These are phyloP conservation scores for Gonium pectorale DNA, from an alignment of 139 green algal species.

Conservation along the genomic window DNA sequence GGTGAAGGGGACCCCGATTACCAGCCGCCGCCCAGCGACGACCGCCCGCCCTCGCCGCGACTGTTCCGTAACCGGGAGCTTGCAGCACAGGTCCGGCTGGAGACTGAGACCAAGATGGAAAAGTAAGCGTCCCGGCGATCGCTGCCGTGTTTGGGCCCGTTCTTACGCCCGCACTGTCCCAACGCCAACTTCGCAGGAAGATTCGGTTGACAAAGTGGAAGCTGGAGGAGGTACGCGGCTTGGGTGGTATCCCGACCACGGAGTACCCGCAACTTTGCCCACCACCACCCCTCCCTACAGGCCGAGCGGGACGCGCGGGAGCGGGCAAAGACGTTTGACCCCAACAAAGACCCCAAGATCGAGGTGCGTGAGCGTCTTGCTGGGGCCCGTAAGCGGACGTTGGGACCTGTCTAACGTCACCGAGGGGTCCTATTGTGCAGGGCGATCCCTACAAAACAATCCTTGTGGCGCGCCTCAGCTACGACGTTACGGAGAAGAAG, in stretches of 20 bases:
- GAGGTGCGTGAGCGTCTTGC: slow-evolving; percentile 75
- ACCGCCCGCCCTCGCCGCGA: slow-evolving; percentile 48
- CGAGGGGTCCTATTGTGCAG: slow-evolving; percentile 54
- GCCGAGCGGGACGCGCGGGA: slow-evolving; percentile 66
- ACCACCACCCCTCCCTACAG: not conserved
- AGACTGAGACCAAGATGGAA: slow-evolving; percentile 78
- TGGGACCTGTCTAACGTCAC: too few relatives aligned
- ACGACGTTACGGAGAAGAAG: slow-evolving; percentile 87
- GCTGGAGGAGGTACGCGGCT: slow-evolving; percentile 58
- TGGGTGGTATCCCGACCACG: not conserved
- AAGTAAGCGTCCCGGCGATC: slow-evolving; percentile 75
- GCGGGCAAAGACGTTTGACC: slow-evolving; percentile 69
- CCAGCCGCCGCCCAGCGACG: slow-evolving; percentile 65
- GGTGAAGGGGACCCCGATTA: slow-evolving; percentile 81
- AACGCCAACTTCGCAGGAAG: slow-evolving; percentile 63
- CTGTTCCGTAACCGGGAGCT: slow-evolving; percentile 83
- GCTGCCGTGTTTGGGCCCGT: too few relatives aligned
- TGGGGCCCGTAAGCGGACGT: too few relatives aligned
- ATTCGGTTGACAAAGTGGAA: slow-evolving; percentile 64
- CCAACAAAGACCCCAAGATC: slow-evolving; percentile 79
- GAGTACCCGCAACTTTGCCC: too few relatives aligned
- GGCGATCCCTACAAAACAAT: slow-evolving; percentile 93
- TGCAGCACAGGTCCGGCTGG: slow-evolving; percentile 72
- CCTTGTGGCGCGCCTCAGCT: slow-evolving; percentile 83
- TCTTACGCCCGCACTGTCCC: too few relatives aligned